Evolutionary conservation across 2,329 filamentous ascomycete species (phyloP), one percentile per base, ranked within the genome.

Genomic region (Cephalotrichum gorgonifer): DNA sequence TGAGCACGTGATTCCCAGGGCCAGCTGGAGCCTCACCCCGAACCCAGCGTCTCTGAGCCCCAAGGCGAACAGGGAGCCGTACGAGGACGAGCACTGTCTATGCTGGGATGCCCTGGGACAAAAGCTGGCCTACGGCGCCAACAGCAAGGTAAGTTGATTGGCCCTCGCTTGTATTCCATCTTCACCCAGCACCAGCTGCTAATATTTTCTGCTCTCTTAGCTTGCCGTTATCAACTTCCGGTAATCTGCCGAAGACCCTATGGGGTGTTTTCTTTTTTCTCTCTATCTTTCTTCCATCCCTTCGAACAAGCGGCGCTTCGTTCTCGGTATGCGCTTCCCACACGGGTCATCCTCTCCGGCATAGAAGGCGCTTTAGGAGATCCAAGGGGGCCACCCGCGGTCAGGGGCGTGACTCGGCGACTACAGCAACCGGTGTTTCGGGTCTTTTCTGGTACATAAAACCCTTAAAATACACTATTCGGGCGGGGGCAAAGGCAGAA

Each of bases 81-180:
- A 81, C 22, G 78, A 81, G 54, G 75, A 81, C 43, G 74, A 76
- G 52, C 76, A 82, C 55, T 81, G 76, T 49, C 59, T 83, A 17
- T 74, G 73, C 54, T 84, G 80, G 80, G 79, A 83, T 62, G 68
- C 73, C 4, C 73, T 73, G 46, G 80, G 80, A 5, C 73, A 78
- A 53, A 81, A 77, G 56, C 65, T 84, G 50, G 79, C 79, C 0
- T 83, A 82, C 59, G 80, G 79, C 15, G 74, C 76, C 6, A 82
- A 81, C 56, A 82, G 74, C 56, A 67, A 75, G 59, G 79, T 83
- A 70, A 62, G 78, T 73, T 25, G 14, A n/a, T n/a, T n/a, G n/a
- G 33, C 27, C 30, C 30, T 12, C 30, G 30, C 11, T 31, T 26
- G 20, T 7, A 26, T 12, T 8, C 12, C 11, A 6, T 31, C 43